A percentile compares a stretch with the other conserved stretches of the same genome.
Conservation (phyloP, 148 eudicot species). For the Spergularia bocconei region DNA sequence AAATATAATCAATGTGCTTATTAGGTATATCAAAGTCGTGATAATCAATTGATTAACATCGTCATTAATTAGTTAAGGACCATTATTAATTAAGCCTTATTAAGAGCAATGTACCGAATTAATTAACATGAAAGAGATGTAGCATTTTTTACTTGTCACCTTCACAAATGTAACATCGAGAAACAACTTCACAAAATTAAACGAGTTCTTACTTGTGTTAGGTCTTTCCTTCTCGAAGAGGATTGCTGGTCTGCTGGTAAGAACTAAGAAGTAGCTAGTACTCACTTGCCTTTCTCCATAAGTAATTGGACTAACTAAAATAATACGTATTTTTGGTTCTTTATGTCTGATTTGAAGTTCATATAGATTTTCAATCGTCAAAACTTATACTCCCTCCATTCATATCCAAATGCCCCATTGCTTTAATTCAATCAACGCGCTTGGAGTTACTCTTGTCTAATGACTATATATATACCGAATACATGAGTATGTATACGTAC, state of each 20-base stretch:
- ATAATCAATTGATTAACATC: not conserved
- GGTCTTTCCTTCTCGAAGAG: not conserved
- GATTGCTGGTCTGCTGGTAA: constrained; percentile 13
- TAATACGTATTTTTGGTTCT: too few relatives aligned
- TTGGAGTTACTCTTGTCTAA: too few relatives aligned
- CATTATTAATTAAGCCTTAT: not conserved
- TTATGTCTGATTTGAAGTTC: too few relatives aligned
- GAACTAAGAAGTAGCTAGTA: not conserved
- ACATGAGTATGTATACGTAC: too few relatives aligned
- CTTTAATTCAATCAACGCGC: too few relatives aligned
- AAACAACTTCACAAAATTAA: not conserved
- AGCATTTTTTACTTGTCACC: constrained; percentile 14
- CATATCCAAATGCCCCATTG: too few relatives aligned
- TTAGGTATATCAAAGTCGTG: not conserved
- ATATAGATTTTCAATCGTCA: too few relatives aligned
- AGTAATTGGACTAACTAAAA: not conserved
- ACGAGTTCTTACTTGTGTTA: too few relatives aligned
- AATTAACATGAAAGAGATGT: not conserved
- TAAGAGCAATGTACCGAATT: not conserved
- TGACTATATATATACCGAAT: too few relatives aligned
- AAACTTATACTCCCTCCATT: too few relatives aligned
- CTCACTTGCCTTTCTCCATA: constrained; percentile 13
- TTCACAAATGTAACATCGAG: not conserved
- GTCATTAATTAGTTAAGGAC: not conserved
- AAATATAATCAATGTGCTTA: not conserved